Conservation (phyloP, 202 grass and related monocot species). For the Eragrostis tef region DNA sequence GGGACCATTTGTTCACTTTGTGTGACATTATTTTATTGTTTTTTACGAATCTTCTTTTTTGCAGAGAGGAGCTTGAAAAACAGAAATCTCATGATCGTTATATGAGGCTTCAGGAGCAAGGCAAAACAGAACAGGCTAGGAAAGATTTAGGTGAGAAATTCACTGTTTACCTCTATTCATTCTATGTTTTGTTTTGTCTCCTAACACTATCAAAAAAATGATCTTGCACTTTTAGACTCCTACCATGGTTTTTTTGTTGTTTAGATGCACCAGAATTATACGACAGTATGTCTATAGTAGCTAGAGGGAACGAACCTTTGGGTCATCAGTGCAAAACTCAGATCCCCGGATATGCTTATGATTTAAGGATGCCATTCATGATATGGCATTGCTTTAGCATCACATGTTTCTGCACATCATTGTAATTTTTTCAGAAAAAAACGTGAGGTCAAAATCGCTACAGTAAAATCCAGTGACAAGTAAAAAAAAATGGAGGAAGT, state of each 20-base stretch:
- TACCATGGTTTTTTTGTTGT: not conserved
- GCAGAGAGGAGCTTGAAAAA: conserved; percentile 86
- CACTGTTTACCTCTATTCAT: not conserved
- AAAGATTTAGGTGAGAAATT: conserved; percentile 78
- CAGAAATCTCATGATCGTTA: conserved; percentile 70
- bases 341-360: not conserved
- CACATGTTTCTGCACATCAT: too few species aligned
- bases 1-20: not conserved
- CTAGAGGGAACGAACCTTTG: not conserved
- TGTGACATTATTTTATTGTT: not conserved
- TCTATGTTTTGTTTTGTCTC: conserved; percentile 13
- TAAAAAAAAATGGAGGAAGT: too few species aligned
- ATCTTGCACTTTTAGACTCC: not conserved
- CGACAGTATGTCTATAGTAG: not conserved
- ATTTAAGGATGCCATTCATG: not conserved
- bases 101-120: conserved; percentile 86
- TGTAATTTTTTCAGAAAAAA: too few species aligned
- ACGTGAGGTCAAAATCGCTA: too few species aligned
- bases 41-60: not conserved
- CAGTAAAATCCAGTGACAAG: too few species aligned
- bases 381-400: conserved; percentile 5
- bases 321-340: not conserved
- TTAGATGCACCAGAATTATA: not conserved
- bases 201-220: not conserved
- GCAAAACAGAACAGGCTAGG: conserved; percentile 84